Base-by-base conservation (phyloP, 2,329 filamentous ascomycete genomes). In the Trichoderma oligosporum region DNA sequence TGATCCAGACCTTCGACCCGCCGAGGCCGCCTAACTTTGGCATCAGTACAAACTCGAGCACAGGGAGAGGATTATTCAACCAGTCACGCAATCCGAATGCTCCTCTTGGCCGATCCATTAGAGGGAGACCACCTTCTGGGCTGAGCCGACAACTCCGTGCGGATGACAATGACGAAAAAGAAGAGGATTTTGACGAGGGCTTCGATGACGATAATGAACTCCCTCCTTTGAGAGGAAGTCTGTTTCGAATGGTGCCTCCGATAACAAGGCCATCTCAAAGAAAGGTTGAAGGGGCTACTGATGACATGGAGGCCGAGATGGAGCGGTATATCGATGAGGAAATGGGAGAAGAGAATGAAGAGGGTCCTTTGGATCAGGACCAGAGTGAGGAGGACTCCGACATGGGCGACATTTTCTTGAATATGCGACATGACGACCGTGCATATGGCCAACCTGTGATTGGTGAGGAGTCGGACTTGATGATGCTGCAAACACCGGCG, bases 401-500 rank as follows among this genome's bases (percentile, higher is more conserved):
- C 11, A 73, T 76, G 22, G 74, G 72, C 7, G 77, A 80, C 61
- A 70, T 80, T 67, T 80, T 79, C 62, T 69, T 80, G n/a, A 76
- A 78, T 61, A 74, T 79, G 76, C 71, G 71, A 36, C 71, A 74
- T 56, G 72, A 74, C 56, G 72, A 75, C 59, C 67, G 73, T 35
- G 66, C 65, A 27, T 74, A 73, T 38, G 73, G 70, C 24, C 68
- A 71, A 55, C 68, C 72, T 12, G 65, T 74, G 29, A 74, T 74
- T 44, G 76, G 72, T 25, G 74, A 78, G 36, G 76, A 76, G 20
- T 74, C 77, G 18, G 80, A 84, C 59, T 64, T 83, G 39, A 74
- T 84, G 71, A 76, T 82, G 73, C 71, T 83, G 46, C 73, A 76
- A 41, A 82, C 80, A 7, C 80, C 82, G 0, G 79, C 80, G 2